Conservation (phyloP, 2,329 filamentous ascomycete genomes). For the Xylaria hypoxylon region DNA sequence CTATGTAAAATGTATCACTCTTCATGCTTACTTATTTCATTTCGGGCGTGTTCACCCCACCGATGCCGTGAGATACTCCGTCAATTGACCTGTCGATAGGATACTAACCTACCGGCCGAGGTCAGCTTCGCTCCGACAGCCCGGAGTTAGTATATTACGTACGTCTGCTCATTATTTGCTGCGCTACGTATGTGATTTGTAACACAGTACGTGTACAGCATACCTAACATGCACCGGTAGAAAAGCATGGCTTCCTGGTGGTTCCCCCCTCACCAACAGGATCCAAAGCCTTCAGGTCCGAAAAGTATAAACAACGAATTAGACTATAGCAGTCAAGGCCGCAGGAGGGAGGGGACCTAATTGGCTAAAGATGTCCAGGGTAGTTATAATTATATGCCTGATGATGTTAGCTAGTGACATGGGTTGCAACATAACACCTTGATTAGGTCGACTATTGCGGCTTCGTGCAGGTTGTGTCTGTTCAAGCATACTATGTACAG, state of each 20-base stretch:
- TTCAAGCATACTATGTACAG: constrained; percentile 5
- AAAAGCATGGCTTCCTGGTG: too few relatives aligned
- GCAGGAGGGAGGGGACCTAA: neutral
- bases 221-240: too few relatives aligned
- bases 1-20: neutral
- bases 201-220: neutral
- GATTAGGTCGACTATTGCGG: constrained; percentile 25
- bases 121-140: constrained; percentile 13
- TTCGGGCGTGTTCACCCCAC: constrained; percentile 7
- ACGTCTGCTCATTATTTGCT: neutral
- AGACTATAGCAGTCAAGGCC: neutral
- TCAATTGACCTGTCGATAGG: neutral
- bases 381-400: constrained; percentile 26
- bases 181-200: neutral
- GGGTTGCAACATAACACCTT: constrained; percentile 19
- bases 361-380: constrained; percentile 19
- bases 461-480: constrained; percentile 28
- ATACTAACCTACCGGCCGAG: neutral
- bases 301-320: constrained; percentile 4
- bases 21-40: neutral
- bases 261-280: neutral
- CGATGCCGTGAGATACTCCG: neutral
- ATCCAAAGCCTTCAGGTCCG: neutral
- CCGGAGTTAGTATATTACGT: constrained; percentile 1
- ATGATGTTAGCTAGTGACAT: constrained; percentile 31